Percentiles rank a stretch among this genome's conserved stretches.
Conservation (phyloP, 768 basidiomycete species). For the Filobasidium floriforme region DNA sequence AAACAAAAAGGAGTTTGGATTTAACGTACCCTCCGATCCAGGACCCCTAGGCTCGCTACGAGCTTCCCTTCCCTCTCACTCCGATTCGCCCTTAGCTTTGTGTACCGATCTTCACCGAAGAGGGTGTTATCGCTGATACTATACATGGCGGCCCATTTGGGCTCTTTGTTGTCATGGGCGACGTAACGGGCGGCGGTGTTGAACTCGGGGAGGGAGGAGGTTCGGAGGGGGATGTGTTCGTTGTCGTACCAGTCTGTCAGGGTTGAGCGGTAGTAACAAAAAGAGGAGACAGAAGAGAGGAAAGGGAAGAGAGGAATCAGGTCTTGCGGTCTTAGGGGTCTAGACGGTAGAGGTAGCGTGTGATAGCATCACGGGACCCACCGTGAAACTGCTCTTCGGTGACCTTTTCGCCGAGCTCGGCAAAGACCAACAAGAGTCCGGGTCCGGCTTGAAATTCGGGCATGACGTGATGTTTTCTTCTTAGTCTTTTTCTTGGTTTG, state of each 20-base stretch:
- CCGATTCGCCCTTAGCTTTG: slow-evolving; percentile 23
- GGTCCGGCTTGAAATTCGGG: slow-evolving; percentile 18
- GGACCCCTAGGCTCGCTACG: slow-evolving; percentile 9
- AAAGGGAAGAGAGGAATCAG: not conserved
- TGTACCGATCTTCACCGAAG: slow-evolving; percentile 20
- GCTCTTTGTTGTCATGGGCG: slow-evolving; percentile 14
- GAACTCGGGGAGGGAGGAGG: slow-evolving; percentile 20
- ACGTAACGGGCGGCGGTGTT: slow-evolving; percentile 17
- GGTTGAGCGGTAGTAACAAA: too few species aligned
- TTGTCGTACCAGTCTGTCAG: slow-evolving; percentile 24
- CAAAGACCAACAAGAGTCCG: slow-evolving; percentile 23
- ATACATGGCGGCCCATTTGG: slow-evolving; percentile 22
- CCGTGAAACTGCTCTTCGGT: slow-evolving; percentile 24
- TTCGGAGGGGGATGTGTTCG: slow-evolving; percentile 23
- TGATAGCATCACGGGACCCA: not conserved
- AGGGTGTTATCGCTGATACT: slow-evolving; percentile 22
- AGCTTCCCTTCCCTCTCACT: slow-evolving; percentile 17
- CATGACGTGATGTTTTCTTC: too few species aligned
- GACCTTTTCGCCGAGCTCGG: slow-evolving; percentile 19
- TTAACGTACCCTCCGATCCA: slow-evolving; percentile 21
- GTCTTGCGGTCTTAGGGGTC: too few species aligned
- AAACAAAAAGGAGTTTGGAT: too few species aligned
- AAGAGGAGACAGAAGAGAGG: too few species aligned
- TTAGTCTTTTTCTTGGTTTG: too few species aligned
- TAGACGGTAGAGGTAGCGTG: too few species aligned